A percentile compares a stretch with the other conserved stretches of the same genome.
phyloP scores from a whole-genome alignment of 2,329 filamentous ascomycete genomes.

The Penicillium brevicompactum region DNA sequence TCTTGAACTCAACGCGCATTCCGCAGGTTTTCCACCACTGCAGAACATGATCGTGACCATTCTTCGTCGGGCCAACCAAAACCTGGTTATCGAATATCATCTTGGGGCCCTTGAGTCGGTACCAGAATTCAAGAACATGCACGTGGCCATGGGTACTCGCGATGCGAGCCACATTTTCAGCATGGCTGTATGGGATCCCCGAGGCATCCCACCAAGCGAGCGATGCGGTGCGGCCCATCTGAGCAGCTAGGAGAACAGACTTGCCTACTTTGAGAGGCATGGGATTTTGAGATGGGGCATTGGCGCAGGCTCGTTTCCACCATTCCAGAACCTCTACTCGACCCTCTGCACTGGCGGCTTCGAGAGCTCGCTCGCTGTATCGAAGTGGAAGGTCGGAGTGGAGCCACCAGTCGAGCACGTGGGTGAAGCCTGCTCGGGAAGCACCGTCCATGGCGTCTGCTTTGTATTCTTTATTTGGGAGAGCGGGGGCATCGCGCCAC shows the following conservation, averaged over 20 bases:
- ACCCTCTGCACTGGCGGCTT: conserved; percentile 82
- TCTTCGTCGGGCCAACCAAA: conserved; percentile 82
- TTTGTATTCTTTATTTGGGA: conserved; percentile 84
- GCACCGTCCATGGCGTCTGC: conserved; percentile 84
- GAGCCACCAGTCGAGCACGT: conserved; percentile 91
- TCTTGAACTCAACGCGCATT: conserved; percentile 85
- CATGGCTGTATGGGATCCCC: conserved; percentile 75
- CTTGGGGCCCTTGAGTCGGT: conserved; percentile 70
- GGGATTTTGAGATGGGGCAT: conserved; percentile 55
- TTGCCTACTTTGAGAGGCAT: conserved; percentile 77
- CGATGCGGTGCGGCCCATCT: conserved; percentile 75
- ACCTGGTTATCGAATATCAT: conserved; percentile 83
- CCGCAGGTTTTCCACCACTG: conserved; percentile 85
- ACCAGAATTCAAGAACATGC: conserved; percentile 80
- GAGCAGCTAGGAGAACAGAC: conserved; percentile 78
- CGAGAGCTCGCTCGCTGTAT: conserved; percentile 84
- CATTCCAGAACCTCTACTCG: conserved; percentile 86
- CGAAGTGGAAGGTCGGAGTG: conserved; percentile 75
- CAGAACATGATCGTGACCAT: conserved; percentile 79
- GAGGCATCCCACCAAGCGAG: conserved; percentile 88
- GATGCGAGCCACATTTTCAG: conserved; percentile 79
- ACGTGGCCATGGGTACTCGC: conserved; percentile 85
- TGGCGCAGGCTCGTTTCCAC: conserved; percentile 76
- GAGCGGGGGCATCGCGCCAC: conserved; percentile 82
- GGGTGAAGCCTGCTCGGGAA: conserved; percentile 79